Evolutionary conservation across 139 green algal genomes (phyloP).

Genomic region (Chlorella sp.): DNA sequence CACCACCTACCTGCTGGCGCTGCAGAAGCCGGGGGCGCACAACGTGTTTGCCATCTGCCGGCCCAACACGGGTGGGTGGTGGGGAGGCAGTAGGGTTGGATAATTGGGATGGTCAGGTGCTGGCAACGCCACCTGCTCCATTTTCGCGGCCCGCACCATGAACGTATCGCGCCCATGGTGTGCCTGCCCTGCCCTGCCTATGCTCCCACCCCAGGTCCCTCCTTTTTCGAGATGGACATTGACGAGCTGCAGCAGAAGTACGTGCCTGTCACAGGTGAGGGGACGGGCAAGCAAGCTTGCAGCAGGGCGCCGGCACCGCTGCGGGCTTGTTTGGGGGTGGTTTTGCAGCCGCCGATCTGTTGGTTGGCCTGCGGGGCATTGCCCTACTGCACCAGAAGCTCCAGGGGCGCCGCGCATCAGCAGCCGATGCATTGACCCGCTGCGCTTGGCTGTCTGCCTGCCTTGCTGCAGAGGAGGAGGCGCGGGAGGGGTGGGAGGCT

Average conservation of each 20-base stretch:
- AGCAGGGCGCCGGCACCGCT: too few species aligned
- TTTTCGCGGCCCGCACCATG: too few species aligned
- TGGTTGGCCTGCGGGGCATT: neutral
- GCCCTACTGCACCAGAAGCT: too few species aligned
- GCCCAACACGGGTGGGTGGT: constrained; percentile 70
- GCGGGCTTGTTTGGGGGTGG: too few species aligned
- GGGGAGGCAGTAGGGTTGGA: neutral
- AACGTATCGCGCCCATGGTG: too few species aligned
- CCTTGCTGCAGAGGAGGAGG: constrained; percentile 46
- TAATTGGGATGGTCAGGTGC: too few species aligned
- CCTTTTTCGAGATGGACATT: constrained; percentile 85
- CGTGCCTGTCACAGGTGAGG: constrained; percentile 14
- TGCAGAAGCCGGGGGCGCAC: constrained; percentile 57
- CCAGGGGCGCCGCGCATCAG: too few species aligned
- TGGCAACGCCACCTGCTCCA: too few species aligned
- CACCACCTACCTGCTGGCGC: constrained; percentile 56
- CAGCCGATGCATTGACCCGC: neutral
- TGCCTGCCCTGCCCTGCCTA: neutral
- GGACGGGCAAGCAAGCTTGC: too few species aligned
- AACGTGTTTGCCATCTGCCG: constrained; percentile 68
- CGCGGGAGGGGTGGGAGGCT: constrained; percentile 66
- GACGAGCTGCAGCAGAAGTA: constrained; percentile 83
- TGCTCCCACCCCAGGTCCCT: constrained; percentile 48
- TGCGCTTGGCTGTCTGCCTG: neutral
- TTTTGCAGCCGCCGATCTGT: neutral